These are phyloP conservation scores for Fomitiporia mediterranea DNA, from an alignment of 1,284 basidiomycete genomes.

Conservation along the genomic window DNA sequence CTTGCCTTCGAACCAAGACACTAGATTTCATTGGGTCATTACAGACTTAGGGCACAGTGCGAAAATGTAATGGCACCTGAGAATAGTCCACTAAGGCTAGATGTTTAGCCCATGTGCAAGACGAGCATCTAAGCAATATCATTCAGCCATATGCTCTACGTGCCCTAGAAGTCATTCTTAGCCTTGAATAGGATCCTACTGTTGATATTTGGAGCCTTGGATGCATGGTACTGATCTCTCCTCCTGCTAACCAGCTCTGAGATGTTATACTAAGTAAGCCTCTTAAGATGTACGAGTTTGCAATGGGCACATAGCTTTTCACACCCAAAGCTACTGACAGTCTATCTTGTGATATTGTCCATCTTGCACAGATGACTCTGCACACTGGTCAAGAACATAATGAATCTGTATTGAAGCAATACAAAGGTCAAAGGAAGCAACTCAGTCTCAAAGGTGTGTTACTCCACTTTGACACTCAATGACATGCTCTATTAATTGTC, in stretches of 20 bases:
- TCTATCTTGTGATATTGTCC: slow-evolving; percentile 25
- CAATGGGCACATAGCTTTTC: slow-evolving; percentile 1
- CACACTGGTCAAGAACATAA: slow-evolving; percentile 23
- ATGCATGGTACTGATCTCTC: slow-evolving; percentile 27
- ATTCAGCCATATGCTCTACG: slow-evolving; percentile 34
- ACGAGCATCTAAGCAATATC: slow-evolving; percentile 19
- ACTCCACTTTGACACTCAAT: background rate
- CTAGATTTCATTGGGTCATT: background rate
- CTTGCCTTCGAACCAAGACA: background rate
- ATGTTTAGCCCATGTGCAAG: slow-evolving; percentile 19
- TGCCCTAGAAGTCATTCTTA: slow-evolving; percentile 35
- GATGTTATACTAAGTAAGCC: background rate
- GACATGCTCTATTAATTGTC: background rate
- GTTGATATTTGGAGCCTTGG: slow-evolving; percentile 38
- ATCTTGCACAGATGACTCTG: slow-evolving; percentile 27
- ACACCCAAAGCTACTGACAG: slow-evolving; percentile 19
- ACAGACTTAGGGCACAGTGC: slow-evolving; percentile 12
- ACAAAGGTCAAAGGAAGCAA: background rate
- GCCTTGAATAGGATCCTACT: slow-evolving; percentile 28
- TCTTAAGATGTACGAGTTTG: slow-evolving; percentile 5
- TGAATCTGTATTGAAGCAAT: slow-evolving; percentile 4
- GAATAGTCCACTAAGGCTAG: background rate
- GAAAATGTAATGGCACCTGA: background rate
- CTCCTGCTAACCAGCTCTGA: background rate
- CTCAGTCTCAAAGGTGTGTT: background rate